Evolutionary conservation across 2,329 filamentous ascomycete species (phyloP).

Genomic region (Phoma herbarum): DNA sequence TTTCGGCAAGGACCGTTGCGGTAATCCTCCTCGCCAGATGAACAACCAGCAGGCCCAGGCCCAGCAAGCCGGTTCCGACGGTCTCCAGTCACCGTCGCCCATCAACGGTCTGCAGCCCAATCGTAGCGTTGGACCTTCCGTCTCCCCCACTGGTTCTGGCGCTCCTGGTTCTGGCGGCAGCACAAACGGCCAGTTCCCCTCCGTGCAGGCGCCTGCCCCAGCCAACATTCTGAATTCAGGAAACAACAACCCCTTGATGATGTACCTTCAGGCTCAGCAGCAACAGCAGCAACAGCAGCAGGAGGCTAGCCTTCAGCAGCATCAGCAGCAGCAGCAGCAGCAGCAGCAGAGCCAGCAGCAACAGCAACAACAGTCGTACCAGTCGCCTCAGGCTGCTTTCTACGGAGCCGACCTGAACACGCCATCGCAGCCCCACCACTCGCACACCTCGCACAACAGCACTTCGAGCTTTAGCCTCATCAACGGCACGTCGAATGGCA

Average conservation of each 20-base stretch:
- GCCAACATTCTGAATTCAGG: slow-evolving; percentile 81
- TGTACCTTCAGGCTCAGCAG: slow-evolving; percentile 82
- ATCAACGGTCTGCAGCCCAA: slow-evolving; percentile 66
- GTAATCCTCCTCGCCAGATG: slow-evolving; percentile 91
- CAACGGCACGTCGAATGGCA: slow-evolving; percentile 52
- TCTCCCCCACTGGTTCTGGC: slow-evolving; percentile 67
- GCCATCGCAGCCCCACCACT: slow-evolving; percentile 68
- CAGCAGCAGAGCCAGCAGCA: slow-evolving; percentile 37
- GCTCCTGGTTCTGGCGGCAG: slow-evolving; percentile 64
- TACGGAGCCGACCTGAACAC: slow-evolving; percentile 74
- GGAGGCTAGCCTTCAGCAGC: slow-evolving; percentile 48
- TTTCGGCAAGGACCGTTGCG: slow-evolving; percentile 98
- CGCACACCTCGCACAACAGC: slow-evolving; percentile 65
- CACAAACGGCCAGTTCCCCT: slow-evolving; percentile 66
- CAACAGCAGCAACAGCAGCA: slow-evolving; percentile 57
- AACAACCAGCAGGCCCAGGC: slow-evolving; percentile 67
- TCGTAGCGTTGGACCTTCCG: slow-evolving; percentile 63
- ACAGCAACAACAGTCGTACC: slow-evolving; percentile 60
- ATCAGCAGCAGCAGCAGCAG: slow-evolving; percentile 32
- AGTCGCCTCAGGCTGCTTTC: slow-evolving; percentile 79
- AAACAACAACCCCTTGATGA: slow-evolving; percentile 85
- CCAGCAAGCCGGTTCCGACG: slow-evolving; percentile 72
- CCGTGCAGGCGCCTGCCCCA: slow-evolving; percentile 69
- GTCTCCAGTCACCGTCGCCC: slow-evolving; percentile 63
- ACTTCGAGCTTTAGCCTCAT: slow-evolving; percentile 59